phyloP scores from a whole-genome alignment of 148 eudicot genomes.

The Polygonum maritimum region DNA sequence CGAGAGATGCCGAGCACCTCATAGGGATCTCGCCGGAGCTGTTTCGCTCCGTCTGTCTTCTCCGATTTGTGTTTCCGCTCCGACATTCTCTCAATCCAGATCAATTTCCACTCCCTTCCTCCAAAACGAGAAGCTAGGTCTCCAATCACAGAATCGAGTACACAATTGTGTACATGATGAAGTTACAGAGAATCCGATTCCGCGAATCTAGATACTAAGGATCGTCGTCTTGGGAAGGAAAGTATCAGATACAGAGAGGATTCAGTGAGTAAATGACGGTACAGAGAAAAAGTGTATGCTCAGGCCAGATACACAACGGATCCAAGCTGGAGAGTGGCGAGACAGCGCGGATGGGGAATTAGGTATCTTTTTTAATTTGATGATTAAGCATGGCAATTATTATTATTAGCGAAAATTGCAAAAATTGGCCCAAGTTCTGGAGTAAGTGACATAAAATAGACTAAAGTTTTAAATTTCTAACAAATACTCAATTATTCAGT shows the following conservation, averaged over 20 bases:
- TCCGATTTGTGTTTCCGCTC: conserved; percentile 48
- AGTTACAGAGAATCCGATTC: not conserved
- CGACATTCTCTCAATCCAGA: conserved; percentile 36
- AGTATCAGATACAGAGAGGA: not conserved
- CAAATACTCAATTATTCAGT: too few relatives aligned
- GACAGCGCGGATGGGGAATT: not conserved
- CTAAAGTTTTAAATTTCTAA: too few relatives aligned
- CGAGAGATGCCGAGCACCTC: conserved; percentile 71
- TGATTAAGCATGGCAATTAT: not conserved
- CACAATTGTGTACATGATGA: not conserved
- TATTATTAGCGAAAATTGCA: too few relatives aligned
- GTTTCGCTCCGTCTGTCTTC: conserved; percentile 24
- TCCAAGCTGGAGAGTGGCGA: conserved; percentile 6
- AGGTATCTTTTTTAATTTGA: not conserved
- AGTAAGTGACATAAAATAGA: too few relatives aligned
- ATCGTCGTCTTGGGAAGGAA: not conserved
- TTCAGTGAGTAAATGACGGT: conserved; percentile 10
- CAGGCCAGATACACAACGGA: not conserved
- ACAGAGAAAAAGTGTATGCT: conserved; percentile 1
- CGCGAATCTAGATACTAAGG: not conserved
- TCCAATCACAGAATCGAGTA: not conserved
- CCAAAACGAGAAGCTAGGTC: not conserved
- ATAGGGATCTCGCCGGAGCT: conserved; percentile 68
- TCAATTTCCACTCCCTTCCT: not conserved
- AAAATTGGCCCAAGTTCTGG: too few relatives aligned